phyloP scores from a whole-genome alignment of 1,284 basidiomycete species.

The Microstroma glucosiphilum region DNA sequence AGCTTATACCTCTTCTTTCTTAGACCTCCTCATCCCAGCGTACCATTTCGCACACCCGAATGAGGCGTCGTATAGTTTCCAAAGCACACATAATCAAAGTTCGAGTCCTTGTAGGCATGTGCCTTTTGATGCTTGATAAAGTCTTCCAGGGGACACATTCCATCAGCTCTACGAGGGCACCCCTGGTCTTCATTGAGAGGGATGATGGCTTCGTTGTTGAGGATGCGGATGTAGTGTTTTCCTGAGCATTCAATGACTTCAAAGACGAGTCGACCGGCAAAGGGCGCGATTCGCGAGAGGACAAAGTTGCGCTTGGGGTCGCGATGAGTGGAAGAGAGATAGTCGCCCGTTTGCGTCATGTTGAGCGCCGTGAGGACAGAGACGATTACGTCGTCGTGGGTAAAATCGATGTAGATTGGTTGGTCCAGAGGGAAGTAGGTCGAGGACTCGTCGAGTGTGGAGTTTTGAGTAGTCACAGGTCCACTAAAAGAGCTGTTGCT shows the following conservation, averaged over 20 bases:
- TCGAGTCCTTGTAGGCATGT: conserved; percentile 30
- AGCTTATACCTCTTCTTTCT: too few species aligned
- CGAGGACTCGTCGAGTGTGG: conserved; percentile 27
- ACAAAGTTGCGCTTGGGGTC: conserved; percentile 25
- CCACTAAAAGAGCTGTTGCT: conserved; percentile 23
- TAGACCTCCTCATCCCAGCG: conserved; percentile 9
- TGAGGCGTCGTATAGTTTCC: conserved; percentile 35
- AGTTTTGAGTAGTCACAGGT: conserved; percentile 41
- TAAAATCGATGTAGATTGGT: conserved; percentile 41
- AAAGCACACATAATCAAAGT: conserved; percentile 40
- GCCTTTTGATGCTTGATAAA: conserved; percentile 59
- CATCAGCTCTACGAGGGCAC: conserved; percentile 3
- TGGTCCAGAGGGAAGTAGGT: conserved; percentile 43
- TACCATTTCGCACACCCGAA: conserved; percentile 26
- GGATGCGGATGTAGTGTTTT: conserved; percentile 62
- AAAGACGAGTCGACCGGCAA: conserved; percentile 30
- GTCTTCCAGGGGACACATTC: conserved; percentile 66
- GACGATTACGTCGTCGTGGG: conserved; percentile 40
- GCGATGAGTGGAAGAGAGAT: conserved; percentile 20
- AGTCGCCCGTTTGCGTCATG: conserved; percentile 33
- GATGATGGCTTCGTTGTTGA: conserved; percentile 80
- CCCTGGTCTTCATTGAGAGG: conserved; percentile 52
- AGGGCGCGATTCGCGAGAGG: conserved; percentile 32
- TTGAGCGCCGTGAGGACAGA: conserved; percentile 42
- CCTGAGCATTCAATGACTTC: conserved; percentile 29